Percentiles rank a stretch among this genome's conserved stretches.
Conservation (phyloP, 1,284 basidiomycete species). For the Fistulina hepatica region DNA sequence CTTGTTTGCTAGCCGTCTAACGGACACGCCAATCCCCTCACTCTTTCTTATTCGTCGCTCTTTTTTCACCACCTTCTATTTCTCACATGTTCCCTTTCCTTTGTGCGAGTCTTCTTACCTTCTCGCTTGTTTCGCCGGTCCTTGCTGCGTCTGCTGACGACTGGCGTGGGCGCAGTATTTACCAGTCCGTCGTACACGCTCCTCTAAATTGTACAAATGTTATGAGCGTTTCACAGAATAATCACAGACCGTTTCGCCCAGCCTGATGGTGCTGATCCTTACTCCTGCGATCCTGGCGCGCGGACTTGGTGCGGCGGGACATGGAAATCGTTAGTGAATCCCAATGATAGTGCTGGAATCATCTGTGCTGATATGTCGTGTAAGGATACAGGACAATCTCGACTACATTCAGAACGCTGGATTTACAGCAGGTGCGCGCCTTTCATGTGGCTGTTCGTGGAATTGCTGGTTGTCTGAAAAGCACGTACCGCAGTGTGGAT, state of each 20-base stretch:
- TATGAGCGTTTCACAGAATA: conserved; percentile 30
- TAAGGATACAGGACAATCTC: conserved; percentile 56
- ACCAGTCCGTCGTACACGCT: conserved; percentile 11
- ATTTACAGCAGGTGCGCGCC: conserved; percentile 58
- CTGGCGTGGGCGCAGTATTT: conserved; percentile 16
- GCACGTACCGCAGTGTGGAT: conserved; percentile 39
- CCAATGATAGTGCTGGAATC: background rate
- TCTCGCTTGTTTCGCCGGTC: background rate
- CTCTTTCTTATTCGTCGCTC: too few species aligned
- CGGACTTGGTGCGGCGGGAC: conserved; percentile 69
- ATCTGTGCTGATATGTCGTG: background rate
- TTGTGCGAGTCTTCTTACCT: conserved; percentile 1
- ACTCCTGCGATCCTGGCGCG: conserved; percentile 41
- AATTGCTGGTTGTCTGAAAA: conserved; percentile 4
- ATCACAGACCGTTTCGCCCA: conserved; percentile 71
- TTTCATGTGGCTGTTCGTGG: conserved; percentile 8
- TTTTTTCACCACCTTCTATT: too few species aligned
- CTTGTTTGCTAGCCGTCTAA: too few species aligned
- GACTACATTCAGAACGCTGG: conserved; percentile 73
- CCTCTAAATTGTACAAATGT: too few species aligned
- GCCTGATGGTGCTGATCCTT: conserved; percentile 39
- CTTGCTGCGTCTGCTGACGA: conserved; percentile 14
- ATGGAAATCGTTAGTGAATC: conserved; percentile 41
- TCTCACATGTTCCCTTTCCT: too few species aligned
- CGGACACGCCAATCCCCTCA: too few species aligned